Evolutionary conservation across 169 alveolate species (phyloP).

Genomic region (Plasmodium knowlesi): DNA sequence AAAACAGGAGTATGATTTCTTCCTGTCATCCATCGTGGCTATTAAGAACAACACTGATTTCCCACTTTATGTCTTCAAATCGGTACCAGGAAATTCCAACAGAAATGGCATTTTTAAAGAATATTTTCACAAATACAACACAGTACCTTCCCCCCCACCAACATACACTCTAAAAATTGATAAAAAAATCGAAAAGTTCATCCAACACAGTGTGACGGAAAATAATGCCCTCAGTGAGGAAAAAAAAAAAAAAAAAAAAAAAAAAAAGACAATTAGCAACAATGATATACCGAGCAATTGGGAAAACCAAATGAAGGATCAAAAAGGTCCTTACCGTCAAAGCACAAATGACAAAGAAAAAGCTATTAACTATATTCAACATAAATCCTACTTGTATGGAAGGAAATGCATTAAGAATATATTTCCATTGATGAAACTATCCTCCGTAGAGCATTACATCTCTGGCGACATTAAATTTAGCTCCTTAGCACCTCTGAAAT

Average conservation of each 20-base stretch:
- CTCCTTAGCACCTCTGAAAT: constrained; percentile 66
- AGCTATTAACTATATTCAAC: constrained; percentile 1
- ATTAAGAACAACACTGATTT: constrained; percentile 70
- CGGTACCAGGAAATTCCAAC: constrained; percentile 71
- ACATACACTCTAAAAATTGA: constrained; percentile 69
- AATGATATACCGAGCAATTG: not conserved
- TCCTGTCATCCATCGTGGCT: constrained; percentile 64
- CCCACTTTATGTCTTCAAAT: constrained; percentile 51
- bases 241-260: not conserved
- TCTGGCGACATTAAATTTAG: constrained; percentile 74
- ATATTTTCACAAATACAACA: constrained; percentile 58
- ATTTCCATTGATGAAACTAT: constrained; percentile 68
- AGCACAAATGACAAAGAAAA: not conserved
- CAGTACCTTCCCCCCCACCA: constrained; percentile 73
- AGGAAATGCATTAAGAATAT: constrained; percentile 71
- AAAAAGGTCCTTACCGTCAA: not conserved
- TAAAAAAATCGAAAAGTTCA: constrained; percentile 46
- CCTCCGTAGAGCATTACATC: constrained; percentile 67
- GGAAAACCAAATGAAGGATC: not conserved
- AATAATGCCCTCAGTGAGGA: constrained; percentile 4
- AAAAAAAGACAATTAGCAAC: not conserved
- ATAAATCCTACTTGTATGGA: constrained; percentile 20
- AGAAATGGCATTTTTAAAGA: constrained; percentile 56
- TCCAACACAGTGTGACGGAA: constrained; percentile 6
- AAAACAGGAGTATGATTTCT: constrained; percentile 73